Base-by-base conservation (phyloP, 2,329 filamentous ascomycete genomes). In the Cladosporium cucumerinum region DNA sequence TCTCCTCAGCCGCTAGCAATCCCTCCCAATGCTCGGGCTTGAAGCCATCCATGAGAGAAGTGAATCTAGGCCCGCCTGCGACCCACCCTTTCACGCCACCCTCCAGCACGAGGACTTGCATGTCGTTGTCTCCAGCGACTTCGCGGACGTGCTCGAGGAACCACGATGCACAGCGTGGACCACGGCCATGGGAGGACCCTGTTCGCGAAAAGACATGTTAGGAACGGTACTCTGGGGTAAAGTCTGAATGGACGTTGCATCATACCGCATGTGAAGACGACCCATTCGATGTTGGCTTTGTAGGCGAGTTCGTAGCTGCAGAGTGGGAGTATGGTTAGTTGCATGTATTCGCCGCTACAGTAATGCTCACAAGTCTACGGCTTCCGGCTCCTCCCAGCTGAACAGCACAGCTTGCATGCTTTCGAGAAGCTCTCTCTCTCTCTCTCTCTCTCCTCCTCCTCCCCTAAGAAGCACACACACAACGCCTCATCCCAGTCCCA, bases 71-170 rank as follows among this genome's bases (percentile, higher is more conserved):
- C 18, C 79, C 79, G 25, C 70, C 76, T 65, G 78, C 79, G 10
- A 81, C 78, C 79, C 79, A 81, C 0, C 78, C 79, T 66, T 81
- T 81, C 64, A 81, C 76, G 18, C 79, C 79, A 18, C 78, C 79
- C 64, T 75, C 77, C 21, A 81, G 70, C 10, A 78, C 79, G 67
- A 79, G 69, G 2, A 79, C 76, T 59, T 78, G 74, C 67, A 81
- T 77, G 14, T 78, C 69, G 36, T 71, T 68, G 60, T 80, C 78
- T 11, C 72, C 72, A 0, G 70, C 74, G n/a, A 69, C 68, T 26
- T 73, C 69, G 12, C 74, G 69, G 16, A 76, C 73, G 66, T 74
- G 70, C 34, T 76, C 70, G 57, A 75, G 64, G 46, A 78, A 78
- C 76, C 75, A 77, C 0, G 66, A 72, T 8, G 76, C 76, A 65